These are phyloP conservation scores for Erodium trifolium DNA, from an alignment of 441 rosid genomes.

Conservation along the genomic window DNA sequence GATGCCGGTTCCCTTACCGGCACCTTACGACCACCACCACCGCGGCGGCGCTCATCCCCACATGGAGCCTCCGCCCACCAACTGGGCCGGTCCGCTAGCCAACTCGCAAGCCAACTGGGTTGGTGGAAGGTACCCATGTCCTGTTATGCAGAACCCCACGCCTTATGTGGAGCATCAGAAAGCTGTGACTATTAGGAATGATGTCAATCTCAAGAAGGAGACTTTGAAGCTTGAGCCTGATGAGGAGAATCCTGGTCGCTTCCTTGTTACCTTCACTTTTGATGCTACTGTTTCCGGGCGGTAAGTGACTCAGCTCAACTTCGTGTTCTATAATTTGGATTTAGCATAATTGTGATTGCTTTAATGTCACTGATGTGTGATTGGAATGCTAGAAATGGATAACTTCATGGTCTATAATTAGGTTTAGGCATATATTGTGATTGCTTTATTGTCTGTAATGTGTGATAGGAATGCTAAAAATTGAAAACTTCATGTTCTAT, in stretches of 20 bases:
- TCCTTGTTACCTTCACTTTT: slow-evolving; percentile 73
- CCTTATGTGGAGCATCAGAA: slow-evolving; percentile 90
- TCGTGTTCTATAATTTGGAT: not conserved
- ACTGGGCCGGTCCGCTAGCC: too few relatives aligned
- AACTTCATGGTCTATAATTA: too few relatives aligned
- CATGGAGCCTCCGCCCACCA: slow-evolving; percentile 21
- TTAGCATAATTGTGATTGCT: not conserved
- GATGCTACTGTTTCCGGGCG: slow-evolving; percentile 90
- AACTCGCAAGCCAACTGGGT: slow-evolving; percentile 33
- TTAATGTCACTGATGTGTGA: too few relatives aligned
- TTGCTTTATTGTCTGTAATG: too few relatives aligned
- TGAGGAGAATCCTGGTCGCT: slow-evolving; percentile 50
- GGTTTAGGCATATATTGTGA: too few relatives aligned
- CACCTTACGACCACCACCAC: slow-evolving; percentile 62
- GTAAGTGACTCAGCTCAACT: slow-evolving; percentile 27
- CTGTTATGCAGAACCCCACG: slow-evolving; percentile 39
- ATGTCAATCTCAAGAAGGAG: slow-evolving; percentile 84
- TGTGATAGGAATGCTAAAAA: too few relatives aligned
- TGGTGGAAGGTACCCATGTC: slow-evolving; percentile 56
- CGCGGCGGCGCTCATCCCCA: slow-evolving; percentile 25
- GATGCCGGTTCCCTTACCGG: slow-evolving; percentile 42
- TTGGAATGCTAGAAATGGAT: too few relatives aligned
- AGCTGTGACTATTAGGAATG: slow-evolving; percentile 69
- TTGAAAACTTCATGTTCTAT: too few relatives aligned
- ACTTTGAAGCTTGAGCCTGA: slow-evolving; percentile 60